phyloP scores from a whole-genome alignment of 225 moss, liverwort and hornwort genomes.

The Straminergon stramineum region DNA sequence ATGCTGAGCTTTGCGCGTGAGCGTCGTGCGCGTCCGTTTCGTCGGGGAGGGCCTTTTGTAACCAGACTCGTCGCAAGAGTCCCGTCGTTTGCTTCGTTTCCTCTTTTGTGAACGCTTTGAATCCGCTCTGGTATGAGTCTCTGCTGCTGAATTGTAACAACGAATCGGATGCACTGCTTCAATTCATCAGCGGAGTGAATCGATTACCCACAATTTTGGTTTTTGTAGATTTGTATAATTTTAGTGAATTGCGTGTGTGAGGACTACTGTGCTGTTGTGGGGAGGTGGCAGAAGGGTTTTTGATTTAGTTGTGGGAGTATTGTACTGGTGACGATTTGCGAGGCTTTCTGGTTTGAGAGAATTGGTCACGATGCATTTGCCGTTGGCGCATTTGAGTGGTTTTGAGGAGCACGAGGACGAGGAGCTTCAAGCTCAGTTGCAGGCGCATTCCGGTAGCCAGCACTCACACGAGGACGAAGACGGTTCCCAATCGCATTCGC shows the following conservation, averaged over 20 bases:
- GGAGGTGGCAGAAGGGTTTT: neutral
- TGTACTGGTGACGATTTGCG: neutral
- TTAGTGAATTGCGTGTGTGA: neutral
- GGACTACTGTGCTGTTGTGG: neutral
- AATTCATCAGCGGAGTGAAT: neutral
- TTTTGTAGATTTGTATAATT: neutral
- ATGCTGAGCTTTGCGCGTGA: conserved; percentile 3
- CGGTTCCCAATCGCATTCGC: conserved; percentile 1
- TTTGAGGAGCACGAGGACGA: conserved; percentile 18
- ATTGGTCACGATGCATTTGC: conserved; percentile 22
- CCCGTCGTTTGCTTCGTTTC: neutral
- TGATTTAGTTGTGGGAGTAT: neutral
- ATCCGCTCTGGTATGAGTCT: neutral
- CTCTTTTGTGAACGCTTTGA: neutral
- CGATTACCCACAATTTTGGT: neutral
- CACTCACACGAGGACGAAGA: conserved; percentile 21
- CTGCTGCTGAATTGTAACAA: neutral
- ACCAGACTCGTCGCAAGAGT: neutral
- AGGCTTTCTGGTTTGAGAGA: neutral
- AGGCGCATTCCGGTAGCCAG: conserved; percentile 10
- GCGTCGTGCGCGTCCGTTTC: neutral
- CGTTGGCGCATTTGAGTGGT: conserved; percentile 19
- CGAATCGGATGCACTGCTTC: neutral
- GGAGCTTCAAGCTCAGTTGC: conserved; percentile 19
- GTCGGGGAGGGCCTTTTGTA: neutral